Evolutionary conservation across 2,329 filamentous ascomycete genomes (phyloP).

Genomic region (Talaromyces pinophilus): DNA sequence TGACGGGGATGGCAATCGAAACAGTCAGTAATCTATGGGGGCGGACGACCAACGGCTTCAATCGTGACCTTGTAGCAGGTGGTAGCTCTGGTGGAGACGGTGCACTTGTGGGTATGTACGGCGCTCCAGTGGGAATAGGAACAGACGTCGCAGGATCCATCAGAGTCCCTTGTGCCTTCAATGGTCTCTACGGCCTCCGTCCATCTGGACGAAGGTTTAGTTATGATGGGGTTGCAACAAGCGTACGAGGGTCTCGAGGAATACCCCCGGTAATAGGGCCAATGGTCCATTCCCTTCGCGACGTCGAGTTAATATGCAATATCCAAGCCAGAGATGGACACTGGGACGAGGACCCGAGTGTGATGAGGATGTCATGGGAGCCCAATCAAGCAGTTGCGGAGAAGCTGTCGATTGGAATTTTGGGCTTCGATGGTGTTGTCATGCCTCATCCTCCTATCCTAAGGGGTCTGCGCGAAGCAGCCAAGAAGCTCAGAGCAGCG

Average conservation of each 20-base stretch:
- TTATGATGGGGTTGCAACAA: too few species aligned
- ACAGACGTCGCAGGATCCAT: conserved; percentile 37
- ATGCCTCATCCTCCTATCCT: conserved; percentile 11
- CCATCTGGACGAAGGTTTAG: conserved; percentile 24
- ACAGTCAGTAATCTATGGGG: conserved; percentile 38
- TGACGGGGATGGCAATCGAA: conserved; percentile 62
- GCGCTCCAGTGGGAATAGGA: conserved; percentile 34
- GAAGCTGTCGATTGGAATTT: conserved; percentile 13
- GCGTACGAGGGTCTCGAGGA: too few species aligned
- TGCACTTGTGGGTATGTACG: conserved; percentile 37
- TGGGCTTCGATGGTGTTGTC: conserved; percentile 6
- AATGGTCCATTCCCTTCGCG: too few species aligned
- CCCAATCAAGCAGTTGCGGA: neutral
- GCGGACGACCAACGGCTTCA: conserved; percentile 30
- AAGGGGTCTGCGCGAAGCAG: neutral
- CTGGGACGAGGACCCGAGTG: conserved; percentile 35
- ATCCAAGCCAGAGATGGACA: neutral
- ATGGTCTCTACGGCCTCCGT: conserved; percentile 40
- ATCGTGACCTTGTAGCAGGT: conserved; percentile 30
- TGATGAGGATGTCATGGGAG: conserved; percentile 39
- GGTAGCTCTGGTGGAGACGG: conserved; percentile 40
- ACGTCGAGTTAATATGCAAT: too few species aligned
- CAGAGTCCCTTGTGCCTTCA: conserved; percentile 38
- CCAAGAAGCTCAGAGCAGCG: neutral
- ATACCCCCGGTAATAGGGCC: too few species aligned